A percentile compares a stretch with the other conserved stretches of the same genome.
Evolutionary conservation across 495 filamentous ascomycete species (phyloP).

Genomic region (Daldinia bambusicola): DNA sequence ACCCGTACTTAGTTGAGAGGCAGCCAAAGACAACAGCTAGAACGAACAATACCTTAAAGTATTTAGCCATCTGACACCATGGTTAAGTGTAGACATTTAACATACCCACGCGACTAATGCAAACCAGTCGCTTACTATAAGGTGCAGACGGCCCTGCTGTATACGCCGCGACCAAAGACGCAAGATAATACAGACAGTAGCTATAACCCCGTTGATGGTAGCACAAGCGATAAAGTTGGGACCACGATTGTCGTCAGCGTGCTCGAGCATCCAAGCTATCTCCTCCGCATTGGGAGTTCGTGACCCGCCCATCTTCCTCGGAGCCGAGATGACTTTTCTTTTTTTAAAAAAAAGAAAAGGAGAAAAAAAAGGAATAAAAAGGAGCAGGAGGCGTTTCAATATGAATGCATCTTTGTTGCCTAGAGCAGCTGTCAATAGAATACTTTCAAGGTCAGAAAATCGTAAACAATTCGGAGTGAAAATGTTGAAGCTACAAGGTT

Average conservation of each 20-base stretch:
- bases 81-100: neutral
- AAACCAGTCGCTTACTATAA: neutral
- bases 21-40: neutral
- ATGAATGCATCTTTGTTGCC: neutral
- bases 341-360: too few relatives aligned
- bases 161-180: neutral
- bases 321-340: neutral
- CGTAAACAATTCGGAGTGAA: neutral
- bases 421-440: neutral
- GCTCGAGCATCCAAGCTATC: neutral
- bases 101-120: neutral
- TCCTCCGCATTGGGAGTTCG: neutral
- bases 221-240: neutral
- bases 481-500: neutral
- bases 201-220: neutral
- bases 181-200: neutral
- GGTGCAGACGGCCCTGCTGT: neutral
- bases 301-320: neutral
- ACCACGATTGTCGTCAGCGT: neutral
- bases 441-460: neutral
- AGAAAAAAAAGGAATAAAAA: neutral
- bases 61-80: neutral
- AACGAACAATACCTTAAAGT: neutral
- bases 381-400: neutral
- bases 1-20: neutral